Base-by-base conservation (phyloP, 805 yeast species). In the Ogataea corticis region DNA sequence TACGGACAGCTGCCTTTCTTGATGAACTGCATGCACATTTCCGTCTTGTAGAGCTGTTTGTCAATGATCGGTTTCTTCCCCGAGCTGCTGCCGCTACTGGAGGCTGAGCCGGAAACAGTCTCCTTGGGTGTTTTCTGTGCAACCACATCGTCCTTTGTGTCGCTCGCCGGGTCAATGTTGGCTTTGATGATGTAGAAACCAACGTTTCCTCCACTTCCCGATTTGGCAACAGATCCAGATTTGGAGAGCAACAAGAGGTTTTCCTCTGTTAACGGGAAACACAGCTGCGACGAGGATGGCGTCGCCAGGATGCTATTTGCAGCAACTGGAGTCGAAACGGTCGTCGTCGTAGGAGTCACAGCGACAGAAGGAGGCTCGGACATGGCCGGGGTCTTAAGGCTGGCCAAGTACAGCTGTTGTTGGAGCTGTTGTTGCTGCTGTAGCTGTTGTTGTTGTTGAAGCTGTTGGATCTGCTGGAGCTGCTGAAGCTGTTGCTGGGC, bases 21-120 rank as follows among this genome's bases (percentile, higher is more conserved):
- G 60, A 81, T 78, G 62, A 75, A 90, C 19, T 91, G 83, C 32
- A 83, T 85, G 66, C 97, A 90, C 45, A 91, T 73, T 66, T 90
- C 97, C 0, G 97, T 91, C 69, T 90, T 90, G 77, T 88, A 90
- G 32, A 90, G 73, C 53, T 79, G 85, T 27, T 87, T 82, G 34
- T 63, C 64, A 15, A 51, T 48, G 15, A 44, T 40, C 4, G 46
- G 27, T 14, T 46, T 54, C 34, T 39, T 14, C 35, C 57, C 60
- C 35, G 47, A 45, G 13, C 49, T 52, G 33, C 33, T 30, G n/a
- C 36, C 23, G 23, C 25, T 42, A 36, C 29, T 42, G 37, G 33
- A 18, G 5, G 31, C 14, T 25, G 35, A n/a, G 45, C 23, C 9
- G 34, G 16, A 13, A 13, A 28, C 34, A 18, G 29, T 14, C 7